A percentile compares a stretch with the other conserved stretches of the same genome.
These are phyloP conservation scores for Capsella bursapastoris DNA, from an alignment of 345 rosid genomes.

Conservation along the genomic window DNA sequence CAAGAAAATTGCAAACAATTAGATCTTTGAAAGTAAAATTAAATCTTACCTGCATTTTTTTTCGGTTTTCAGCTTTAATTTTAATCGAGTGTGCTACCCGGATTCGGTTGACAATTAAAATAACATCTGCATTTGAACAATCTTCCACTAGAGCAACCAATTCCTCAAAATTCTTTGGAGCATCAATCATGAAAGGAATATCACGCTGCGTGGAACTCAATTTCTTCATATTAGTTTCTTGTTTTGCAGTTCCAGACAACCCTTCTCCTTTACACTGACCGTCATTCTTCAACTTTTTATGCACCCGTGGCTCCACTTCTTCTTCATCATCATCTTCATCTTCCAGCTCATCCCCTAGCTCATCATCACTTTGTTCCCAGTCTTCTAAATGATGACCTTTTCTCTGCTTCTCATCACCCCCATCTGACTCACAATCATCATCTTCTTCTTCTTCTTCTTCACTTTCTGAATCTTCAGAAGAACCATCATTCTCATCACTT, in stretches of 20 bases:
- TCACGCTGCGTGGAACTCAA: slow-evolving; percentile 46
- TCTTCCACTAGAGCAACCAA: slow-evolving; percentile 58
- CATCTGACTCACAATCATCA: slow-evolving; percentile 57
- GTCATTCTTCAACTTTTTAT: slow-evolving; percentile 48
- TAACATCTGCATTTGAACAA: slow-evolving; percentile 58
- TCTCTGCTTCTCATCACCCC: slow-evolving; percentile 43
- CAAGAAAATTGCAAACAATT: not conserved
- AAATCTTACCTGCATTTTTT: slow-evolving; percentile 81
- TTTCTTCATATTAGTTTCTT: slow-evolving; percentile 40
- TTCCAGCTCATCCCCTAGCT: slow-evolving; percentile 61
- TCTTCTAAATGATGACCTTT: slow-evolving; percentile 56
- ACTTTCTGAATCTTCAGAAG: slow-evolving; percentile 61
- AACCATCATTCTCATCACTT: slow-evolving; percentile 58
- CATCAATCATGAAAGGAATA: slow-evolving; percentile 77
- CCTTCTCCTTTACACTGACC: slow-evolving; percentile 21
- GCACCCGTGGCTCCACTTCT: slow-evolving; percentile 43
- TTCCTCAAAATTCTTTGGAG: slow-evolving; percentile 78
- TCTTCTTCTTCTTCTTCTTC: slow-evolving; percentile 49
- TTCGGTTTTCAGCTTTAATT: slow-evolving; percentile 89
- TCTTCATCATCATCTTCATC: slow-evolving; percentile 46
- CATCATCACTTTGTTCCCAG: slow-evolving; percentile 94
- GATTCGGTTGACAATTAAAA: slow-evolving; percentile 65
- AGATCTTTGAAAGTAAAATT: slow-evolving; percentile 10
- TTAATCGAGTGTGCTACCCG: slow-evolving; percentile 68
- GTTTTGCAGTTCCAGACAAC: slow-evolving; percentile 30